phyloP scores from a whole-genome alignment of 164 flowering plant species.

The Magnolia sinica region DNA sequence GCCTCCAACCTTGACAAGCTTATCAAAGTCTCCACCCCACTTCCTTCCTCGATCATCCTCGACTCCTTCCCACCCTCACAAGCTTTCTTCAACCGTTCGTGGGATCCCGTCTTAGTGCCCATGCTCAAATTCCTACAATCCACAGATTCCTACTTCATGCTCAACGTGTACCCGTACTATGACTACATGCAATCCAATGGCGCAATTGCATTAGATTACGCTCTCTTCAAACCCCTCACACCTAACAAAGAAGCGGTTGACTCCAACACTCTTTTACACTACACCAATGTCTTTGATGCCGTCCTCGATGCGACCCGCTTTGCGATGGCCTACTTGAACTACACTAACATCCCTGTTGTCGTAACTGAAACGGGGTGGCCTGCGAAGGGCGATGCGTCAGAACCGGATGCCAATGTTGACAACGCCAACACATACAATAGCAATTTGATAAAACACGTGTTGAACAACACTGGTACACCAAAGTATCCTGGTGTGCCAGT shows the following conservation, averaged over 20 bases:
- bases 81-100: constrained; percentile 79
- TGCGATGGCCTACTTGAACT: constrained; percentile 69
- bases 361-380: constrained; percentile 91
- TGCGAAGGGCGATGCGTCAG: constrained; percentile 65
- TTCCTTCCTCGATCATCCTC: constrained; percentile 67
- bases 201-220: constrained; percentile 76
- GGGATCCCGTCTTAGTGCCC: constrained; percentile 65
- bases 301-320: constrained; percentile 80
- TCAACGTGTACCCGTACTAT: constrained; percentile 83
- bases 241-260: constrained; percentile 91
- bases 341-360: constrained; percentile 63
- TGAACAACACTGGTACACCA: constrained; percentile 85
- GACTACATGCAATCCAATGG: constrained; percentile 78
- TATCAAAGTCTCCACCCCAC: constrained; percentile 81
- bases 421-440: constrained; percentile 88
- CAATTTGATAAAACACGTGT: constrained; percentile 71
- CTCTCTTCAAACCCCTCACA: constrained; percentile 72
- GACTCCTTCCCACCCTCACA: constrained; percentile 92
- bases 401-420: constrained; percentile 66
- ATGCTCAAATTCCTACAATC: constrained; percentile 70
- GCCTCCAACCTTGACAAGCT: constrained; percentile 68
- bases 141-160: constrained; percentile 70
- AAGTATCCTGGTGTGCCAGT: constrained; percentile 77
- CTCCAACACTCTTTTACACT: constrained; percentile 75
- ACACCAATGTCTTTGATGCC: constrained; percentile 89